Conservation (phyloP, 1,139 yeast species). For the Yamadazyma conglobata region DNA sequence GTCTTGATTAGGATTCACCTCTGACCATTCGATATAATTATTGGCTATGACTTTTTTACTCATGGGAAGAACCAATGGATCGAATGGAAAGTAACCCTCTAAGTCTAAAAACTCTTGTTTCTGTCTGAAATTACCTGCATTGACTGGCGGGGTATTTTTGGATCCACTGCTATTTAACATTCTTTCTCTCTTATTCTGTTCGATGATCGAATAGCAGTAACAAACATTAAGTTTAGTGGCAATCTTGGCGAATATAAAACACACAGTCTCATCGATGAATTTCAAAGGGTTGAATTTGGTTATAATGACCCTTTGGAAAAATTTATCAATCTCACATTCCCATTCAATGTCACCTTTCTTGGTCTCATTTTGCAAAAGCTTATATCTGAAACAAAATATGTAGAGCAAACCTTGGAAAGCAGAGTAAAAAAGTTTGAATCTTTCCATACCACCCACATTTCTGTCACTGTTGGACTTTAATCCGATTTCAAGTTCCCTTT, state of each 20-base stretch:
- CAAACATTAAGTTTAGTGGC: conserved; percentile 89
- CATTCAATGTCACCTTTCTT: conserved; percentile 42
- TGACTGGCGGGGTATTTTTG: conserved; percentile 21
- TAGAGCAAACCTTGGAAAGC: conserved; percentile 88
- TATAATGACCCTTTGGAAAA: conserved; percentile 81
- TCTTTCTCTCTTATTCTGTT: conserved; percentile 76
- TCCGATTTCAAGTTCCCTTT: conserved; percentile 77
- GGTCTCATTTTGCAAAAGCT: conserved; percentile 42
- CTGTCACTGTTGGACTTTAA: conserved; percentile 22
- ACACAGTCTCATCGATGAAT: conserved; percentile 92
- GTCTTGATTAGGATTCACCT: conserved; percentile 42
- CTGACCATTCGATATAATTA: conserved; percentile 76
- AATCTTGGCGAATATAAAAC: conserved; percentile 86
- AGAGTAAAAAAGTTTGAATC: conserved; percentile 87
- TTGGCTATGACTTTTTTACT: conserved; percentile 51
- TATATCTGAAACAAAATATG: conserved; percentile 85
- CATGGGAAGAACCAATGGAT: conserved; percentile 73
- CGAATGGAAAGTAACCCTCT: conserved; percentile 94
- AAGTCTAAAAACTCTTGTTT: conserved; percentile 82
- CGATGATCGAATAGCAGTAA: conserved; percentile 90
- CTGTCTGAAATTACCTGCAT: conserved; percentile 41
- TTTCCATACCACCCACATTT: conserved; percentile 59
- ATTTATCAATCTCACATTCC: conserved; percentile 82
- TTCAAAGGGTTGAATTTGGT: conserved; percentile 91
- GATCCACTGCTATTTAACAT: conserved; percentile 25